A percentile compares a stretch with the other conserved stretches of the same genome.
Evolutionary conservation across 345 rosid species (phyloP).

Genomic region (Eucalyptus cloeziana): DNA sequence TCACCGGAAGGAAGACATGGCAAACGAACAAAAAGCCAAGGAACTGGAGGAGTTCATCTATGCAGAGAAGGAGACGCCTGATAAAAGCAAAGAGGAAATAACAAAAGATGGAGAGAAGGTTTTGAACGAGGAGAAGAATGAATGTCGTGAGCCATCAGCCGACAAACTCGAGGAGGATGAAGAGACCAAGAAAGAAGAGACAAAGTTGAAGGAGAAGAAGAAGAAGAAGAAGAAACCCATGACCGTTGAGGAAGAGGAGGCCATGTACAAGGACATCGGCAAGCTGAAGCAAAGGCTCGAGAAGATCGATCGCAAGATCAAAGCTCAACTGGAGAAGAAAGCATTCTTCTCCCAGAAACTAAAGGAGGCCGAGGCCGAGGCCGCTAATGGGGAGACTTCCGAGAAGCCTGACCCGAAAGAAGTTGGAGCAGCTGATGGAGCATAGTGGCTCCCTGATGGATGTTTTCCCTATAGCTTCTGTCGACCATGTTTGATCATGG

Average conservation of each 20-base stretch:
- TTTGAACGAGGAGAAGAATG: neutral
- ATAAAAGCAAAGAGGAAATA: neutral
- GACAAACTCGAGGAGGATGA: neutral
- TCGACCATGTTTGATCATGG: neutral
- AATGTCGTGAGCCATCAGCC: neutral
- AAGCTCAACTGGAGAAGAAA: neutral
- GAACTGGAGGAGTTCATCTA: neutral
- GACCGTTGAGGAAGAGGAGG: neutral
- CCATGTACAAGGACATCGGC: neutral
- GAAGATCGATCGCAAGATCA: neutral
- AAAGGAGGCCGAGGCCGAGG: neutral
- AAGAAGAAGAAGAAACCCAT: neutral
- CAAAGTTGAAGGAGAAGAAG: neutral
- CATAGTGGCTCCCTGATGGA: neutral
- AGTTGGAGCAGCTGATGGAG: neutral
- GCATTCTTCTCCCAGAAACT: neutral
- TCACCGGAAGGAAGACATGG: neutral
- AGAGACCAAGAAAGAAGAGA: neutral
- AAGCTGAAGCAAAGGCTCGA: neutral
- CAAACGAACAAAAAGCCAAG: neutral
- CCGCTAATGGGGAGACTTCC: neutral
- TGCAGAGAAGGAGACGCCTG: neutral
- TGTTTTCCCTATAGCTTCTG: neutral
- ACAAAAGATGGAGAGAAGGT: neutral
- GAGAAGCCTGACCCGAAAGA: neutral